A percentile compares a stretch with the other conserved stretches of the same genome.
phyloP scores from a whole-genome alignment of 2,329 filamentous ascomycete species.

The Venturia nashicola region DNA sequence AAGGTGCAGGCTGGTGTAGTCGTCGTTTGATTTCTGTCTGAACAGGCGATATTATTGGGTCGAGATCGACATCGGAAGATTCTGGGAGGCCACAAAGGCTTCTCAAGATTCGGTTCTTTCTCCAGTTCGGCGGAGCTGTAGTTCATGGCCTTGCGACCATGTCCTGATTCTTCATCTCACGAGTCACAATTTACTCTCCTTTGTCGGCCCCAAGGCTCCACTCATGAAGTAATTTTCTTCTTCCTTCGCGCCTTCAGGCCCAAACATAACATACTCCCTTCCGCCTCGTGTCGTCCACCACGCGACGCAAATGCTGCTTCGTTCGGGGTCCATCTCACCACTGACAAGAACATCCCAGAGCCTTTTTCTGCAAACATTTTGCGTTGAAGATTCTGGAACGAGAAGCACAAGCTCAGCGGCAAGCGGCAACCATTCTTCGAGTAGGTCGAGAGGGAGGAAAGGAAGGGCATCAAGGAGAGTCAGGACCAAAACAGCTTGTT shows the following conservation, averaged over 20 bases:
- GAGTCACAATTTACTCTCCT: slow-evolving; percentile 37
- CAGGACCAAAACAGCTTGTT: slow-evolving; percentile 65
- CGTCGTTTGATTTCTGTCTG: no score
- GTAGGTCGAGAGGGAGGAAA: slow-evolving; percentile 52
- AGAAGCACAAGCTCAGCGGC: slow-evolving; percentile 54
- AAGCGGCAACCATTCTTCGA: slow-evolving; percentile 72
- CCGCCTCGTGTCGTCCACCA: slow-evolving; percentile 71
- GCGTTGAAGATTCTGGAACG: slow-evolving; percentile 50
- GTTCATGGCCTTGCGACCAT: neutral
- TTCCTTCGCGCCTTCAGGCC: slow-evolving; percentile 29
- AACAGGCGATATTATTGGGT: neutral
- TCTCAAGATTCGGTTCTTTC: no score
- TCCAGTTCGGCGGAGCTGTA: no score
- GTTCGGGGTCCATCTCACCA: slow-evolving; percentile 81
- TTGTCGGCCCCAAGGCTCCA: slow-evolving; percentile 32
- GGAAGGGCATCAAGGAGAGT: slow-evolving; percentile 71
- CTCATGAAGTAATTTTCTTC: slow-evolving; percentile 38
- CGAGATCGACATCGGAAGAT: no score
- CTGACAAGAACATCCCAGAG: slow-evolving; percentile 70
- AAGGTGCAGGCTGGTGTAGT: no score
- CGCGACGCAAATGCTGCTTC: slow-evolving; percentile 62
- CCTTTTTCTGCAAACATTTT: slow-evolving; percentile 52
- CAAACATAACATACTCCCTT: slow-evolving; percentile 42
- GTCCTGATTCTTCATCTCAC: neutral
- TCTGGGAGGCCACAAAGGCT: no score